Base-by-base conservation (phyloP, 306 rosid genomes). In the Erythrophleum fordii region DNA sequence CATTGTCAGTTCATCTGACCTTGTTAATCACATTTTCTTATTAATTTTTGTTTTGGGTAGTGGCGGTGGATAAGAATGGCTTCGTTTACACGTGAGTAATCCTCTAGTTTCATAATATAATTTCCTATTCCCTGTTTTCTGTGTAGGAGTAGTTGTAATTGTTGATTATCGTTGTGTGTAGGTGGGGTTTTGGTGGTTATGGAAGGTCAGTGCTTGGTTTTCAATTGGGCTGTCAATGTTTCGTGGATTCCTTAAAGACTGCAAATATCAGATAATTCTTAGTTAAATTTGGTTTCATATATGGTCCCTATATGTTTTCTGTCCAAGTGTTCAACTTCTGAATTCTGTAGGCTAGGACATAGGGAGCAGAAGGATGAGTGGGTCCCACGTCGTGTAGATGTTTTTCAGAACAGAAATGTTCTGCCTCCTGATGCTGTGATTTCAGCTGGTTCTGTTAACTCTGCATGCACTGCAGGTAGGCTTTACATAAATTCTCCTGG, bases 361-460 rank as follows among this genome's bases (percentile, higher is more conserved):
- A 83, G 98, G 86, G 99, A 95, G 92, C 99, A 95, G 91, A 95
- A 95, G 91, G 99, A 95, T 81, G 98, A 95, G 91, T 93, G 94
- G 92, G 53, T 42, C 71, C 99, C 99, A 75, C 98, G 99, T 3
- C 98, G 93, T 73, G 86, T 95, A 78, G 99, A 95, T 56, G 60
- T 92, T 55, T 95, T 95, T 59, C 93, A 85, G 77, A 89, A 89
- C 86, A 84, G 91, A 68, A 95, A 93, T 76, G 41, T 86, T 45
- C 59, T 95, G 67, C 99, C 99, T 49, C 92, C 97, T 45, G 78
- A 90, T 85, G 94, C 99, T 13, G 65, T 95, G 42, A 31, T 95
- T 77, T 95, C 99, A 52, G 99, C 99, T 39, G 99, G 99, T 75
- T 85, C 99, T 82, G 83, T 84, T 60, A 95, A 85, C 82, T 95